Base-by-base conservation (phyloP, 23 red algal genomes). In the Chondrus crispus region DNA sequence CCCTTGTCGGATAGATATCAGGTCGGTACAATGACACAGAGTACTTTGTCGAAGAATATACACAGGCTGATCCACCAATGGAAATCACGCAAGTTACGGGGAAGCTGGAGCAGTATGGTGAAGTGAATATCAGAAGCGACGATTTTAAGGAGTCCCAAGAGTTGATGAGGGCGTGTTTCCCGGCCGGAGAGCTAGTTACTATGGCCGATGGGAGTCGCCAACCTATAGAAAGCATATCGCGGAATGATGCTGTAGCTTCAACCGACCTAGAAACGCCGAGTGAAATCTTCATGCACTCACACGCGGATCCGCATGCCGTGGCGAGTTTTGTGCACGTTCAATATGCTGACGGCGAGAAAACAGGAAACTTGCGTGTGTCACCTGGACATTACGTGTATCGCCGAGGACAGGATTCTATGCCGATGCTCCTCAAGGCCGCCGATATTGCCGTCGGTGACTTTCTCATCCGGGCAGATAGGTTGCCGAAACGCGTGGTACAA, bases 121-220 rank as follows among this genome's bases (percentile, higher is more conserved):
- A n/a, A n/a, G n/a, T n/a, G n/a, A n/a, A n/a, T n/a, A n/a, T n/a
- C n/a, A n/a, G n/a, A n/a, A n/a, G n/a, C n/a, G n/a, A n/a, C n/a
- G n/a, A n/a, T n/a, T n/a, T n/a, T n/a, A n/a, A n/a, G n/a, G n/a
- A n/a, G n/a, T n/a, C n/a, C n/a, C n/a, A n/a, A n/a, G n/a, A n/a
- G n/a, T n/a, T n/a, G n/a, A n/a, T n/a, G n/a, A n/a, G n/a, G n/a
- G 58, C 14, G 5, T 92, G 88, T 30, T 92, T 92, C 77, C 75
- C 88, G 43, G 47, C 75, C 29, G 76, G 64, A 41, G 88, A 68
- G 3, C 8, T 39, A 13, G 77, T 84, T 42, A 39, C 39, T 55
- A 19, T 92, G 32, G 72, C 51, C 2, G 48, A 51, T 49, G 88
- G 88, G 30, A 45, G 41, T 2, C 43, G 58, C 18, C 43, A 53